Evolutionary conservation across 352 stramenopile genomes (phyloP), one percentile per base, ranked within the genome.

Genomic region (Pilasporangium apinafurcum): DNA sequence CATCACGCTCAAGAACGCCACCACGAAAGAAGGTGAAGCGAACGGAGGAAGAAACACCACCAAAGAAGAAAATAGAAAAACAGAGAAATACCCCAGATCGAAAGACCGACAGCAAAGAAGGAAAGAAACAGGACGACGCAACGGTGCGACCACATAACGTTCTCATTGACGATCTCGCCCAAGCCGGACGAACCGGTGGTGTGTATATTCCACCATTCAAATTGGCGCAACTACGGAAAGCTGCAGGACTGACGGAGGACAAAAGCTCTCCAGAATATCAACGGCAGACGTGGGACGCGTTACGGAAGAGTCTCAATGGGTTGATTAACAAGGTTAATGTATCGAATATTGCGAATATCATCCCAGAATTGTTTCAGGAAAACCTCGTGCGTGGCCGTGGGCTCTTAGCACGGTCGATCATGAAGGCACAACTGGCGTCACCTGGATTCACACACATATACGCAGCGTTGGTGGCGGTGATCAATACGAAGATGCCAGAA

Each of bases 401-500:
- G 0, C 57, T 99, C 12, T 65, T 99, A 18, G 82, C 81, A 21
- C 76, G 95, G 29, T 95, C 93, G 7, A 65, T 99, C 25, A 95
- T 99, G 73, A 97, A 97, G 56, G 96, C 96, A 7, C 93, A 98
- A 45, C 57, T 98, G 18, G 94, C 92, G 1, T 98, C 95, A 17
- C 95, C 96, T 13, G 88, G 95, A 8, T 98, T 98, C 58, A 98
- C 93, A 37, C 86, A 96, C 67, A 92, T 98, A 33, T 99, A 99
- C 60, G 95, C 96, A 3, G 92, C 94, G 8, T 55, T 99, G 1
- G 77, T 99, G 17, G 89, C 96, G 1, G 97, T 99, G n/a, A 56
- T 99, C 35, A 99, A 99, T 70, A 98, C 95, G 1, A 99, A 99
- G 57, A 83, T 99, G 36, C 97, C 97, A 0, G 95, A 99, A 60